Evolutionary conservation across 257 asterid genomes (phyloP), one percentile per base, ranked within the genome.

Genomic region (Schizonepeta tenuifolia): DNA sequence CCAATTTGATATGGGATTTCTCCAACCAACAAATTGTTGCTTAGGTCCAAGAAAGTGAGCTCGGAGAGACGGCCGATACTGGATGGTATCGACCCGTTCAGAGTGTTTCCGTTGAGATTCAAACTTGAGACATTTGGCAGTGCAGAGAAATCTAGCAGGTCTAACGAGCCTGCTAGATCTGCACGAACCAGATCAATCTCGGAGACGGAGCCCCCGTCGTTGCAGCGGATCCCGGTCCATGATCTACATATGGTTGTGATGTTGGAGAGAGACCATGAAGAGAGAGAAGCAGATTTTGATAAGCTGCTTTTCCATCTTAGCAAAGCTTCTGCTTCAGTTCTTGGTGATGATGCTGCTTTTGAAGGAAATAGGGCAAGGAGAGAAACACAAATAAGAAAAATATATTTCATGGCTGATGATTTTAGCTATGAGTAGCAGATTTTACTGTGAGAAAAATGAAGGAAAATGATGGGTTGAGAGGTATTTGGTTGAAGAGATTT

Each of bases 221-320:
- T 80, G 87, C 98, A 92, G 13, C 15, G 57, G 56, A 90, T 65
- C 49, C 84, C 89, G 18, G 69, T 65, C 98, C 98, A 92, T 36
- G 41, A 36, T 20, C 40, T 72, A 81, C 98, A 92, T 7, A 83
- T 83, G 79, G 63, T 84, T 24, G 64, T 47, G 57, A 65, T 13
- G 79, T 74, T 83, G 64, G 50, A 31, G 67, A 63, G 79, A 20
- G 96, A 87, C 97, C 97, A 88, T 17, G 90, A 84, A 53, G 35
- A 3, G 43, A 90, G 87, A 57, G 67, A 44, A n/a, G 87, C 26
- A 10, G 86, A 54, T 18, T 75, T 71, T 1, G 83, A 43, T 55
- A 83, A 56, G 70, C 78, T 79, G 79, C 67, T 81, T 68, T 83
- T 87, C 97, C 97, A 89, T 58, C 44, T 77, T 12, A 86, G 53